phyloP scores from a whole-genome alignment of 1,139 yeast genomes.

The Kazachstania sp. region DNA sequence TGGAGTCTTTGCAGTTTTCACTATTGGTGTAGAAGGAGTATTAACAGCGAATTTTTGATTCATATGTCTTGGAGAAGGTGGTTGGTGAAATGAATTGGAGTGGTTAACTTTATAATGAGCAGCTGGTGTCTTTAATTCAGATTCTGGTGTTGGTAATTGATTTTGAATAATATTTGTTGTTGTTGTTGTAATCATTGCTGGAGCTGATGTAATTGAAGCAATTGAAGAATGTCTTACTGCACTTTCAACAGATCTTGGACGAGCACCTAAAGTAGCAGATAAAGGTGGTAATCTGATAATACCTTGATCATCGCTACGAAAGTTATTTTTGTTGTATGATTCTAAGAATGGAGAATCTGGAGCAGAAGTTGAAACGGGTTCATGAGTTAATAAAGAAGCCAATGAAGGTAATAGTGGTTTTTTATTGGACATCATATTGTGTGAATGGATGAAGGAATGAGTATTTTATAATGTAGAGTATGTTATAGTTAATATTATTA shows the following conservation, averaged over 20 bases:
- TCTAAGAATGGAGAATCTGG: conserved; percentile 7
- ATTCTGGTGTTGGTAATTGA: conserved; percentile 3
- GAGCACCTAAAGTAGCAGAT: conserved; percentile 7
- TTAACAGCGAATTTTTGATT: conserved; percentile 4
- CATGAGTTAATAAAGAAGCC: conserved; percentile 7
- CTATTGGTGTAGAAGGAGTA: conserved; percentile 17
- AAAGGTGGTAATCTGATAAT: conserved; percentile 26
- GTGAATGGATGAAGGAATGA: too few relatives aligned
- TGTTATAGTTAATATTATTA: too few relatives aligned
- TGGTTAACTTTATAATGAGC: neutral
- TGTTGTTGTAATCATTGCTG: neutral
- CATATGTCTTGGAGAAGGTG: conserved; percentile 2
- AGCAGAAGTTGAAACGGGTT: conserved; percentile 1
- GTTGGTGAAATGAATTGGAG: neutral
- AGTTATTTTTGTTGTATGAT: conserved; percentile 3
- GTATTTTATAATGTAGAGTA: neutral
- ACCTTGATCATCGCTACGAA: conserved; percentile 13
- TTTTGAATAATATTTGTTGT: neutral
- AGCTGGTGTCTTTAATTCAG: neutral
- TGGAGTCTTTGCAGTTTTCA: conserved; percentile 8
- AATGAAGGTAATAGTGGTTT: conserved; percentile 11
- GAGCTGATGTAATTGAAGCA: neutral
- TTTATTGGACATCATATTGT: conserved; percentile 3
- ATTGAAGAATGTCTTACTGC: conserved; percentile 19
- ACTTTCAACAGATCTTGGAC: conserved; percentile 24